Evolutionary conservation across 345 rosid species (phyloP), one percentile per base, ranked within the genome.

Genomic region (Lumnitzera racemosa): DNA sequence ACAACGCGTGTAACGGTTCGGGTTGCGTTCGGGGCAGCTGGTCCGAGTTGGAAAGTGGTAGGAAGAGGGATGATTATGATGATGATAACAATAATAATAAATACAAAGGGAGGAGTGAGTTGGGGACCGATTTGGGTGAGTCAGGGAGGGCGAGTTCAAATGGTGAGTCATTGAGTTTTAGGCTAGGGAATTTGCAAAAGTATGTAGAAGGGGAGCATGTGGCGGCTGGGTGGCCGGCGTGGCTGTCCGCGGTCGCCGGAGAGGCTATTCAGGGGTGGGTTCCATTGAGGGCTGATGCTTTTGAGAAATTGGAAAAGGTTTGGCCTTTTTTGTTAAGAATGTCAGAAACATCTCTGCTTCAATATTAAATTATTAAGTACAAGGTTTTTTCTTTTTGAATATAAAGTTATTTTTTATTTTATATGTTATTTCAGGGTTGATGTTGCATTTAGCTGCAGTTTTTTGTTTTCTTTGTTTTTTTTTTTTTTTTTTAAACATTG

Each of bases 151-250:
- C 56, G 55, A 77, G 89, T 70, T 82, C 82, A 51, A 82, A 81
- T 36, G 81, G 84, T 49, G 96, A 87, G 47, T 87, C 97, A 46
- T 11, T 82, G 80, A 94, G 97, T 67, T 86, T 84, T 55, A 75
- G 97, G 58, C 62, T 92, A 53, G 79, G 97, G 72, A 85, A 82
- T 70, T 57, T 92, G 64, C 83, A 76, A 0, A 85, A 74, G 83
- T 94, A 86, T 59, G 57, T 85, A 29, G 96, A 90, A 66, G 86
- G 91, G 5, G 97, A 94, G 70, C 97, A 94, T 56, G 91, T 87
- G 63, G 95, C 99, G n/a, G 99, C 97, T 2, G 99, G 99, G 1
- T 94, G 99, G 99, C 99, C 99, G 3, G 96, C 88, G 46, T 94
- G 99, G 99, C 83, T 94, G 17, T 85, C 86, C 60, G 90, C 91